Evolutionary conservation across 2,329 filamentous ascomycete genomes (phyloP).

Genomic region (Phialophora tarda): DNA sequence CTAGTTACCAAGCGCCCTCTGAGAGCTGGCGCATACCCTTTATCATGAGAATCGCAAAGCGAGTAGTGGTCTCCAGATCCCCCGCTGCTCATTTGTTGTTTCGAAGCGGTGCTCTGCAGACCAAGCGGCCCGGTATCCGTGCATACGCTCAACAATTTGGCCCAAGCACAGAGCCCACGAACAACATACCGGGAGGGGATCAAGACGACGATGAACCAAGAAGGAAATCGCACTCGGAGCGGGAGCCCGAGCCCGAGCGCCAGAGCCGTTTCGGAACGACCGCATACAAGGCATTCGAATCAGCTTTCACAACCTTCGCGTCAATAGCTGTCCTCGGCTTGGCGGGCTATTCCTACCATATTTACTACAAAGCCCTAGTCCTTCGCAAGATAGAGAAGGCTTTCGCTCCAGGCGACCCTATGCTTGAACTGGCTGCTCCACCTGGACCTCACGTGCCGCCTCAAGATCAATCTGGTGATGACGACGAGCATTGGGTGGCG

Average conservation of each 20-base stretch:
- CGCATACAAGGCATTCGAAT: constrained; percentile 70
- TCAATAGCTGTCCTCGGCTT: constrained; percentile 74
- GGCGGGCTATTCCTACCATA: constrained; percentile 79
- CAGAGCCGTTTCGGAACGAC: constrained; percentile 41
- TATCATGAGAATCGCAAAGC: constrained; percentile 23
- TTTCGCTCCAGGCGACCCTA: constrained; percentile 89
- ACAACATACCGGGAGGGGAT: constrained; percentile 27
- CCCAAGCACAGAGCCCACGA: constrained; percentile 20
- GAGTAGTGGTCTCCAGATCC: constrained; percentile 21
- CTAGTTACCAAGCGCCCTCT: neutral
- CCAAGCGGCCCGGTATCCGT: constrained; percentile 14
- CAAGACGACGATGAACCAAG: constrained; percentile 32
- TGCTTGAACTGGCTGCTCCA: constrained; percentile 73
- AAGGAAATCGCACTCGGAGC: constrained; percentile 25
- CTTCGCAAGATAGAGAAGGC: constrained; percentile 91
- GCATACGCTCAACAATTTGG: constrained; percentile 33
- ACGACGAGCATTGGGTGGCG: constrained; percentile 67
- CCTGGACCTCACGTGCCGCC: constrained; percentile 24
- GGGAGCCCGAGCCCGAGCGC: constrained; percentile 6
- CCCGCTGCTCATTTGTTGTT: constrained; percentile 8
- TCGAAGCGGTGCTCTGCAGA: constrained; percentile 3
- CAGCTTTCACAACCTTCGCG: constrained; percentile 75
- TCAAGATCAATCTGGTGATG: constrained; percentile 40
- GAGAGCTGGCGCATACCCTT: constrained; percentile 15
- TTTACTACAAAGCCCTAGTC: constrained; percentile 85